Evolutionary conservation across 129 eudicot species (phyloP).

Genomic region (Helichrysum umbraculigerum): DNA sequence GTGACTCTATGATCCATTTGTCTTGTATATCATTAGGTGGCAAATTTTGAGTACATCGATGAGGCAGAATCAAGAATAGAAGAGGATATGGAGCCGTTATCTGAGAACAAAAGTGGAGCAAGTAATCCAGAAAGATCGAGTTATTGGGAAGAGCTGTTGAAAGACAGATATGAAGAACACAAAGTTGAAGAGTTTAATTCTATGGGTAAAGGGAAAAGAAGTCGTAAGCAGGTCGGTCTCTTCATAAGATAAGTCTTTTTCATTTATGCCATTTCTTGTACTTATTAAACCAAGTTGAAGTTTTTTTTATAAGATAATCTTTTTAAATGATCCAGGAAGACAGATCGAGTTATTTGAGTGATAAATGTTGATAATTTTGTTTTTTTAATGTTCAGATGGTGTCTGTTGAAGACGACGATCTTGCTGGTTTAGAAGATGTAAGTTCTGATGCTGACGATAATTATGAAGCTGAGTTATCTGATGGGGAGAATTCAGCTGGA

Average conservation of each 20-base stretch:
- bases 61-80: slow-evolving; percentile 62
- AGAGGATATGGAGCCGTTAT: slow-evolving; percentile 59
- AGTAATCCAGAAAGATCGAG: slow-evolving; percentile 66
- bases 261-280: background rate
- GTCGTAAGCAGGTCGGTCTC: slow-evolving; percentile 77
- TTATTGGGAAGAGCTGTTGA: slow-evolving; percentile 93
- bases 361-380: background rate
- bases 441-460: slow-evolving; percentile 95
- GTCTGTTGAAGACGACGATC: slow-evolving; percentile 96
- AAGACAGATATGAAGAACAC: slow-evolving; percentile 78
- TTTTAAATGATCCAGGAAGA: too few relatives aligned
- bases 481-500: slow-evolving; percentile 69
- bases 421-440: slow-evolving; percentile 95
- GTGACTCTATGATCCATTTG: background rate
- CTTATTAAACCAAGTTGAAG: slow-evolving; percentile 16
- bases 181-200: slow-evolving; percentile 85
- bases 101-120: slow-evolving; percentile 56
- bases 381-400: slow-evolving; percentile 58
- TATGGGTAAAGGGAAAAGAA: slow-evolving; percentile 96
- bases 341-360: too few relatives aligned
- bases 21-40: slow-evolving; percentile 56
- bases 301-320: background rate
- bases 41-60: slow-evolving; percentile 90
- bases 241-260: background rate
- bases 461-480: slow-evolving; percentile 83